These are phyloP conservation scores for Elongisporangium prolatum DNA, from an alignment of 352 stramenopile species.

Conservation along the genomic window DNA sequence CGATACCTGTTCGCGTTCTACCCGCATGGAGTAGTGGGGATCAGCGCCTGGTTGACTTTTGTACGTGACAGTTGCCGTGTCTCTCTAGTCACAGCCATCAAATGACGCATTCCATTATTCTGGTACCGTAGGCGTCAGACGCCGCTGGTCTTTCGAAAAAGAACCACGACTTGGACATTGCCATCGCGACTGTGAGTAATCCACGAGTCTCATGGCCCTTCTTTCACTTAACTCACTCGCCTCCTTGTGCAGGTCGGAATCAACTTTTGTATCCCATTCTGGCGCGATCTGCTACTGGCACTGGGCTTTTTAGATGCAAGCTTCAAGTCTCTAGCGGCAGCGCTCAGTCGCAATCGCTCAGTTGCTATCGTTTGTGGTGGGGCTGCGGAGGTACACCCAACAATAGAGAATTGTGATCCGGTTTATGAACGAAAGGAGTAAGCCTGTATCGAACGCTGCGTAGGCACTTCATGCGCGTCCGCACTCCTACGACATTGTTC, in stretches of 20 bases:
- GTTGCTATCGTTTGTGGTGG: constrained; percentile 36
- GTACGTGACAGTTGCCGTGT: constrained; percentile 7
- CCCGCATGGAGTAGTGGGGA: constrained; percentile 46
- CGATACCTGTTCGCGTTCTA: constrained; percentile 43
- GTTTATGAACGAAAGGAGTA: not conserved
- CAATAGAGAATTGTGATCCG: not conserved
- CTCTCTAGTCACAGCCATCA: not conserved
- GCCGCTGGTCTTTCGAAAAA: constrained; percentile 24
- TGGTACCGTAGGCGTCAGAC: constrained; percentile 20
- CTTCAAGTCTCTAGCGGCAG: constrained; percentile 28
- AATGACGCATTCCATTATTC: not conserved
- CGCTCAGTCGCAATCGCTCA: constrained; percentile 24
- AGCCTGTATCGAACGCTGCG: not conserved
- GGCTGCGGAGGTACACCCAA: constrained; percentile 35
- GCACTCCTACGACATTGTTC: constrained; percentile 39
- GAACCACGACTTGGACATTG: constrained; percentile 37
- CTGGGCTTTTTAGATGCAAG: constrained; percentile 50
- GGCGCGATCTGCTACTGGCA: constrained; percentile 40
- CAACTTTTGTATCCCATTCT: constrained; percentile 51
- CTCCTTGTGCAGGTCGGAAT: constrained; percentile 23
- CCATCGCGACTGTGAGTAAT: constrained; percentile 35
- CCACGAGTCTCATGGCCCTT: no score
- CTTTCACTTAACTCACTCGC: no score
- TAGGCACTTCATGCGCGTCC: constrained; percentile 44
- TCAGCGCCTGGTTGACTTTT: constrained; percentile 44